Percentiles rank a stretch among this genome's conserved stretches.
Evolutionary conservation across 352 stramenopile genomes (phyloP).

Genomic region (Globisporangium canariense): DNA sequence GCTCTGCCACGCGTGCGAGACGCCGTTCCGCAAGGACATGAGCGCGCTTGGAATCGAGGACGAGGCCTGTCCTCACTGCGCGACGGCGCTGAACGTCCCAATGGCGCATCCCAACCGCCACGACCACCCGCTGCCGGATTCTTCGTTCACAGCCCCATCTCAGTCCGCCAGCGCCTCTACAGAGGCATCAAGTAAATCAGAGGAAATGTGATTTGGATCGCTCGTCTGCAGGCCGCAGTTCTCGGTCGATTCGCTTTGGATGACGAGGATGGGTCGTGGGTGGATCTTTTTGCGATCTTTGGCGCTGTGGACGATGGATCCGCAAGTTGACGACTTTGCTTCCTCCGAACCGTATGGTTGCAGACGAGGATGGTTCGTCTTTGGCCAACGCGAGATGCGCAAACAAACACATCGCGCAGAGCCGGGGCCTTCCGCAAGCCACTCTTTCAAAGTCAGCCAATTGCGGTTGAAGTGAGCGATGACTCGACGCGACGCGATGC

Average conservation of each 20-base stretch:
- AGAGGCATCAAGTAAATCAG: neutral
- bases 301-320: conserved; percentile 5
- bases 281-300: conserved; percentile 9
- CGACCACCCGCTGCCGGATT: neutral
- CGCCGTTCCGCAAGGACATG: conserved; percentile 65
- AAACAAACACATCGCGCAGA: conserved; percentile 2
- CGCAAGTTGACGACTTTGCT: conserved; percentile 1
- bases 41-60: conserved; percentile 44
- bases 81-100: conserved; percentile 35
- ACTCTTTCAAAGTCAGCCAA: conserved; percentile 3
- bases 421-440: neutral
- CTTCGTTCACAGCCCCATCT: conserved; percentile 3
- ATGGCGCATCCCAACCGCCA: conserved; percentile 5
- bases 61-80: conserved; percentile 64
- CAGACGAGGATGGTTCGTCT: conserved; percentile 9
- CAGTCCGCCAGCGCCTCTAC: neutral
- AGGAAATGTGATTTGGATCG: conserved; percentile 1
- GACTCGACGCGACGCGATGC: conserved; percentile 12
- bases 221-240: conserved; percentile 12
- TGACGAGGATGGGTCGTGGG: neutral
- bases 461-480: neutral
- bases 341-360: conserved; percentile 4
- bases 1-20: conserved; percentile 63
- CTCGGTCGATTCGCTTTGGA: neutral
- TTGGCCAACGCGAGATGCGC: neutral